Base-by-base conservation (phyloP, 495 filamentous ascomycete genomes). In the Pyrenopolyporus hunteri region DNA sequence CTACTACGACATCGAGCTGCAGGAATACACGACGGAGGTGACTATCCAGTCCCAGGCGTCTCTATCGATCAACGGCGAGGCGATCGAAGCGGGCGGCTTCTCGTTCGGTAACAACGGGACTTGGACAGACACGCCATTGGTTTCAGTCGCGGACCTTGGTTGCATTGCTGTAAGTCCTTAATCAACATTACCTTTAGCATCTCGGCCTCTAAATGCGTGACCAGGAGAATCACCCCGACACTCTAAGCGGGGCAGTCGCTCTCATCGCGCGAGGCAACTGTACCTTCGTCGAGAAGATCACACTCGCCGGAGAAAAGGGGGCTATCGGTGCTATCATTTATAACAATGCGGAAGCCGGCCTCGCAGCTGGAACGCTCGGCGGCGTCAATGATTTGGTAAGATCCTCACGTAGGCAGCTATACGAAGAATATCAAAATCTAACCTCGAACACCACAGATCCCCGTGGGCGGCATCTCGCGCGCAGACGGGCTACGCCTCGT, bases 191-290 rank as follows among this genome's bases (percentile, higher is more conserved):
- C 13, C 26, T 32, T 28, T 6, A 14, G 26, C 9, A 16, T 44
- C 14, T 10, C 33, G 40, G 17, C 56, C 39, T 13, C 32, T 61
- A 55, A 63, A 26, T 7, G 11, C 37, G 13, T 6, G 3, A 43
- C 25, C 22, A 81, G 72, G 63, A 74, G 0, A 85, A 89, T 63
- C 89, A 79, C 70, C 84, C 86, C 0, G 73, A 70, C 16, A 73
- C 74, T 1, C 71, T 87, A 16, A 68, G 69, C 29, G 86, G 83
- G 19, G 80, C 76, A 29, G 79, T 90, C 32, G 88, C 84, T 31
- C 79, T 91, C 28, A 76, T 90, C 57, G 74, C 79, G 16, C 83
- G 88, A 33, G 87, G 88, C 39, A 66, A 71, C 7, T 91, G 88
- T 57, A 67, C 77, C 9, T 90, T 90, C 52, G 82, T 74, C 28